phyloP scores from a whole-genome alignment of 352 stramenopile genomes.

The Discostella stelligera region DNA sequence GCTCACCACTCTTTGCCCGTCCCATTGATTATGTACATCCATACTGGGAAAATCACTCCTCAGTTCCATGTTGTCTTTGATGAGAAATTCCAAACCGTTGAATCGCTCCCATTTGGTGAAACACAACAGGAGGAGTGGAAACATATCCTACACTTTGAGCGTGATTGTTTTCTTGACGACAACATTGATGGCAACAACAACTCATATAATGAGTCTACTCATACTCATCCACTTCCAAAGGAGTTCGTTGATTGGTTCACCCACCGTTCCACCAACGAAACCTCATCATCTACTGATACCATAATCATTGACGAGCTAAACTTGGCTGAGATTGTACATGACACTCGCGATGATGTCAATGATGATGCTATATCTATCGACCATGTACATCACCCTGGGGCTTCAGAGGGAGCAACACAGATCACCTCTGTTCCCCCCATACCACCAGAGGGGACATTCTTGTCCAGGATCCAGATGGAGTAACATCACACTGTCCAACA shows the following conservation, averaged over 20 bases:
- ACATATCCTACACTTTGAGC: neutral
- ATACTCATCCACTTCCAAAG: neutral
- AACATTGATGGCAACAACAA: neutral
- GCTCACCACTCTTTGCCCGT: slow-evolving; percentile 24
- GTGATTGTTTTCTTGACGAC: slow-evolving; percentile 7
- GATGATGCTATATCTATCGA: neutral
- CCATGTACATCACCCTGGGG: too few species aligned
- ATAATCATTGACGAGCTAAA: too few species aligned
- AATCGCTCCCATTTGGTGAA: neutral
- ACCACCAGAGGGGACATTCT: too few species aligned
- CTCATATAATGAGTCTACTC: neutral
- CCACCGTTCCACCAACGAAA: too few species aligned
- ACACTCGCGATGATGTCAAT: neutral
- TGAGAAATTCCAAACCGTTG: slow-evolving; percentile 39
- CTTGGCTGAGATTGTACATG: too few species aligned
- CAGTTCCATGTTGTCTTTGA: slow-evolving; percentile 53
- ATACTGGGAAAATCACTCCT: slow-evolving; percentile 38
- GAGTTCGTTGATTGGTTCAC: neutral
- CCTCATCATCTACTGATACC: too few species aligned
- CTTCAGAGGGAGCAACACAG: neutral
- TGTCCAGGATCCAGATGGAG: too few species aligned
- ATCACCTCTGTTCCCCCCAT: neutral
- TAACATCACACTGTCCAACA: neutral
- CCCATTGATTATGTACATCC: slow-evolving; percentile 30
- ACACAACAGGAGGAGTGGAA: neutral